Conservation (phyloP, 2,329 filamentous ascomycete species). For the Chaetomium strumarium region DNA sequence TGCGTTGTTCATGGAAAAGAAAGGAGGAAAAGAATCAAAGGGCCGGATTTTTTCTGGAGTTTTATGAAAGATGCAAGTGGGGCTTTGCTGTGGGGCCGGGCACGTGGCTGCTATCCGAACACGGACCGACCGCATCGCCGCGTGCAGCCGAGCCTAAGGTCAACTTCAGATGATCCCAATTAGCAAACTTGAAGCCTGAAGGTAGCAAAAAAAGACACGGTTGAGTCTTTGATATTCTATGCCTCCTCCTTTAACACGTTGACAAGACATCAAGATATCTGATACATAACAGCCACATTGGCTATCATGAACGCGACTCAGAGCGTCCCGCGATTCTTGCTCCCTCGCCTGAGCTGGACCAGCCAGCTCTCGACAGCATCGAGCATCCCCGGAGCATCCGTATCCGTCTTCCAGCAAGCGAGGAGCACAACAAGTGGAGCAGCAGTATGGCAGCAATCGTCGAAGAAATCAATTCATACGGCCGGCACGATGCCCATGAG, state of each 20-base stretch:
- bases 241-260: background rate
- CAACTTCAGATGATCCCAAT: background rate
- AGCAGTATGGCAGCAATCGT: conserved; percentile 15
- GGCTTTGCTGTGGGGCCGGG: conserved; percentile 4
- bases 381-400: conserved; percentile 17
- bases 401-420: conserved; percentile 14
- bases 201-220: too few relatives aligned
- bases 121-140: too few relatives aligned
- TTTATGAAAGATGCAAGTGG: conserved; percentile 6
- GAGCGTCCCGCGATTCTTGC: conserved; percentile 47
- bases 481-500: background rate
- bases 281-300: background rate
- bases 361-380: conserved; percentile 28
- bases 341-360: conserved; percentile 51
- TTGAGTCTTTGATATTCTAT: too few relatives aligned
- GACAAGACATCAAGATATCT: background rate
- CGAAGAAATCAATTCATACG: conserved; percentile 14
- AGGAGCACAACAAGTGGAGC: background rate
- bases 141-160: conserved; percentile 10
- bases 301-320: conserved; percentile 33
- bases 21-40: conserved; percentile 26
- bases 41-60: conserved; percentile 15
- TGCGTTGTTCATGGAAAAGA: conserved; percentile 43
- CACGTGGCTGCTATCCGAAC: too few relatives aligned
- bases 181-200: too few relatives aligned